Evolutionary conservation across 306 rosid genomes (phyloP).

Genomic region (Urtica urens): DNA sequence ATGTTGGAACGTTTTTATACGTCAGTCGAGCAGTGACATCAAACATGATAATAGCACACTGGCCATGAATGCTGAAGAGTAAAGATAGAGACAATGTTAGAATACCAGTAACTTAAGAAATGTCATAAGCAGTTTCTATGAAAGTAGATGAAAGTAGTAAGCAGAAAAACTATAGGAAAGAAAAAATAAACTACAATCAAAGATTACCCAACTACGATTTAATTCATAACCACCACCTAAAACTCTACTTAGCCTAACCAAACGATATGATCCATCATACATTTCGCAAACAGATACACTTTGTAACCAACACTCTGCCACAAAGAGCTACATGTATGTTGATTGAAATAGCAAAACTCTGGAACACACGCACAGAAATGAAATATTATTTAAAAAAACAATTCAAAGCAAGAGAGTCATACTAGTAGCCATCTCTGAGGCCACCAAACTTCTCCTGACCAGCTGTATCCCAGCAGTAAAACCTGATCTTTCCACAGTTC

Average conservation of each 20-base stretch:
- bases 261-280: neutral
- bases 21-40: slow-evolving; percentile 64
- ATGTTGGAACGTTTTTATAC: slow-evolving; percentile 67
- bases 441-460: slow-evolving; percentile 81
- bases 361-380: too few relatives aligned
- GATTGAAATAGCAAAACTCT: too few relatives aligned
- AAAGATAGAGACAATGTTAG: too few relatives aligned
- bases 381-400: neutral
- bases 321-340: neutral
- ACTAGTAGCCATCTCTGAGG: slow-evolving; percentile 74
- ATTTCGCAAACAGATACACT: neutral
- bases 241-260: too few relatives aligned
- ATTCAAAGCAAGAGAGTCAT: slow-evolving; percentile 15
- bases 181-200: too few relatives aligned
- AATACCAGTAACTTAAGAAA: too few relatives aligned
- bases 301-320: neutral
- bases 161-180: too few relatives aligned
- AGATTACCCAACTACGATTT: too few relatives aligned
- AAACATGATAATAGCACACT: slow-evolving; percentile 72
- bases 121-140: too few relatives aligned
- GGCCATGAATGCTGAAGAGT: slow-evolving; percentile 52
- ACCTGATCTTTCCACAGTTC: slow-evolving; percentile 53
- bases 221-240: too few relatives aligned
- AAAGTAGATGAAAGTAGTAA: too few relatives aligned
- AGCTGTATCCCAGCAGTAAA: slow-evolving; percentile 82